A percentile compares a stretch with the other conserved stretches of the same genome.
These are phyloP conservation scores for Pleurotus platypus DNA, from an alignment of 768 basidiomycete genomes.

Conservation along the genomic window DNA sequence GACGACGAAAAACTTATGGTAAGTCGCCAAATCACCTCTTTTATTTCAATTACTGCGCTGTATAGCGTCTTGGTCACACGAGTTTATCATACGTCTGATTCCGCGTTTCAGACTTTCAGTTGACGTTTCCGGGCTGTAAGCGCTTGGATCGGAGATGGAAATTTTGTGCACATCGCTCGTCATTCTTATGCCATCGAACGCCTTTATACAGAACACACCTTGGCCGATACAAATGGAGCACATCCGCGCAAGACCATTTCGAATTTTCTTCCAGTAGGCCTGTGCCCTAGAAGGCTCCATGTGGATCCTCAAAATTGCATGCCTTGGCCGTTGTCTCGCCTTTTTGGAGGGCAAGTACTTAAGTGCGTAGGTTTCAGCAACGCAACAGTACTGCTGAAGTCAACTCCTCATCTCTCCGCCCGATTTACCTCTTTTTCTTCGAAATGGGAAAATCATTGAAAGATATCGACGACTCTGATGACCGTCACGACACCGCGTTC, in stretches of 20 bases:
- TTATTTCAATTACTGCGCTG: no score
- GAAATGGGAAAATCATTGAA: constrained; percentile 7
- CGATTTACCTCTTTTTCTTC: background rate
- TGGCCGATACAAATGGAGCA: background rate
- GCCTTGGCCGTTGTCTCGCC: constrained; percentile 3
- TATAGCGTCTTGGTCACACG: no score
- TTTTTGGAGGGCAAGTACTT: background rate
- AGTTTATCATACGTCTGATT: no score
- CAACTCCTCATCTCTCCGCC: background rate
- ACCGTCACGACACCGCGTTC: background rate
- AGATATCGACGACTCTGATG: background rate
- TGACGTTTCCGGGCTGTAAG: constrained; percentile 1
- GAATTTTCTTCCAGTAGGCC: background rate
- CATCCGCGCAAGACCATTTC: background rate
- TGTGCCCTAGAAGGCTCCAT: constrained; percentile 3
- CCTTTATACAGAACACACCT: background rate
- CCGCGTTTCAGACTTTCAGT: no score
- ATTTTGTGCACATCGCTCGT: constrained; percentile 2
- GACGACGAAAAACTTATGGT: no score
- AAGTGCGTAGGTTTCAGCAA: background rate
- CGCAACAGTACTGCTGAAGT: background rate
- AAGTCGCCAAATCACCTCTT: no score
- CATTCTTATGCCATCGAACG: constrained; percentile 4
- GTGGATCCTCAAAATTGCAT: constrained; percentile 4
- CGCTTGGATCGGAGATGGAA: constrained; percentile 2